Evolutionary conservation across 2,329 filamentous ascomycete species (phyloP).

Genomic region (Cladosporium cucumerinum): DNA sequence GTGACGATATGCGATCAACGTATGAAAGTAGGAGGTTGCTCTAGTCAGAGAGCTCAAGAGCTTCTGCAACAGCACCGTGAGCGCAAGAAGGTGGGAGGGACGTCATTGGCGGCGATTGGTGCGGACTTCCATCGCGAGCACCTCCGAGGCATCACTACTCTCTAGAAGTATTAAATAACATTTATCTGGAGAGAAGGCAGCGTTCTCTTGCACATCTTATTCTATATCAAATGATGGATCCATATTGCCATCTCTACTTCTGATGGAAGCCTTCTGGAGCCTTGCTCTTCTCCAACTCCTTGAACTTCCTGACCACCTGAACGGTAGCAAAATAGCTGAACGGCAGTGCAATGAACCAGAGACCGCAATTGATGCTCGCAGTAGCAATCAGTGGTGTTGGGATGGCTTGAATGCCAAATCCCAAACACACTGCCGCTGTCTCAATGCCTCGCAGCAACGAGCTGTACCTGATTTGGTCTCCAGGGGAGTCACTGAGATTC

Average conservation of each 20-base stretch:
- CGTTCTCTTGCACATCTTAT: neutral
- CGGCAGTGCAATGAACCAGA: slow-evolving; percentile 12
- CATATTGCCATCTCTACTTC: neutral
- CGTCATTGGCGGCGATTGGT: slow-evolving; percentile 2
- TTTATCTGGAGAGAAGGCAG: neutral
- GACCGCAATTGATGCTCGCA: slow-evolving; percentile 12
- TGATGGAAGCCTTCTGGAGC: neutral
- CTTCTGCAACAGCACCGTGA: neutral
- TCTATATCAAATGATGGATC: neutral
- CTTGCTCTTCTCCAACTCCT: slow-evolving; percentile 1
- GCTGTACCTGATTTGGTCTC: slow-evolving; percentile 14
- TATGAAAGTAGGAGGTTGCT: neutral
- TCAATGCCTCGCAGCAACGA: slow-evolving; percentile 13
- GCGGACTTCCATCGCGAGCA: neutral
- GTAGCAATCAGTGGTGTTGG: slow-evolving; percentile 10
- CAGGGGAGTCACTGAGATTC: neutral
- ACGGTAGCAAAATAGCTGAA: slow-evolving; percentile 13
- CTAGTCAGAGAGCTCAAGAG: neutral
- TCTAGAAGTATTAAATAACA: neutral
- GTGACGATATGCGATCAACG: neutral
- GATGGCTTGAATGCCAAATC: slow-evolving; percentile 10
- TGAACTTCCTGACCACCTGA: slow-evolving; percentile 15
- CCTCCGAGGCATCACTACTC: neutral
- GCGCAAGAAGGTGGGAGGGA: neutral
- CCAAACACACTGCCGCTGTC: slow-evolving; percentile 11